phyloP scores from a whole-genome alignment of 2,329 filamentous ascomycete genomes.

The Fusarium sulawesiense region DNA sequence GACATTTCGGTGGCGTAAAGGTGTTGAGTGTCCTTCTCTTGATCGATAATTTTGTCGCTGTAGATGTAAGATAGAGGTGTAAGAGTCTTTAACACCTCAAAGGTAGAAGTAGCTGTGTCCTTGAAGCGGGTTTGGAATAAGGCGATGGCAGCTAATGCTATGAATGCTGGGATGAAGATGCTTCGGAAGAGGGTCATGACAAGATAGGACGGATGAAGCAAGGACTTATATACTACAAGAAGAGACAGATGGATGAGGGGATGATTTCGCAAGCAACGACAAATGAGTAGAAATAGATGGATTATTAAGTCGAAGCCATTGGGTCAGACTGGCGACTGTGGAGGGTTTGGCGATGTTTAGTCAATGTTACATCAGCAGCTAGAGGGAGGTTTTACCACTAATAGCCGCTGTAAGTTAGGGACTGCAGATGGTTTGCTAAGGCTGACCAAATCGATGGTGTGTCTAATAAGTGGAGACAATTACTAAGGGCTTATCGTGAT shows the following conservation, averaged over 20 bases:
- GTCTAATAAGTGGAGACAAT: slow-evolving; percentile 30
- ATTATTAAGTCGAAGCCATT: slow-evolving; percentile 24
- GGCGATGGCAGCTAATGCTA: slow-evolving; percentile 47
- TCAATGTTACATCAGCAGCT: slow-evolving; percentile 46
- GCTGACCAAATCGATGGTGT: slow-evolving; percentile 34
- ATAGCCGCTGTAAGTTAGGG: background rate
- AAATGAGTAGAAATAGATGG: slow-evolving; percentile 40
- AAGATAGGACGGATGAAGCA: slow-evolving; percentile 26
- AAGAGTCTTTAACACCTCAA: slow-evolving; percentile 33
- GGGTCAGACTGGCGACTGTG: slow-evolving; percentile 20
- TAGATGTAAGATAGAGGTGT: slow-evolving; percentile 6
- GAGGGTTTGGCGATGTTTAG: slow-evolving; percentile 38
- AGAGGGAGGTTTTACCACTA: slow-evolving; percentile 8
- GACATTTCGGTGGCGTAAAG: slow-evolving; percentile 67
- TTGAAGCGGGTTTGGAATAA: slow-evolving; percentile 43
- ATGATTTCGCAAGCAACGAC: slow-evolving; percentile 31
- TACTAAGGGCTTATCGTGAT: slow-evolving; percentile 28
- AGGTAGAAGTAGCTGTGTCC: slow-evolving; percentile 32
- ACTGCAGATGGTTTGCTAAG: slow-evolving; percentile 28
- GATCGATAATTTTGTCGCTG: background rate
- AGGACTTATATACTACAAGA: slow-evolving; percentile 39
- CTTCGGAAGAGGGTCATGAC: slow-evolving; percentile 49
- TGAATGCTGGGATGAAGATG: slow-evolving; percentile 47
- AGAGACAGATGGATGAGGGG: slow-evolving; percentile 18
- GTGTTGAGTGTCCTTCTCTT: slow-evolving; percentile 33